These are phyloP conservation scores for Talaromyces sp. DNA, from an alignment of 2,329 filamentous ascomycete species.

Conservation along the genomic window DNA sequence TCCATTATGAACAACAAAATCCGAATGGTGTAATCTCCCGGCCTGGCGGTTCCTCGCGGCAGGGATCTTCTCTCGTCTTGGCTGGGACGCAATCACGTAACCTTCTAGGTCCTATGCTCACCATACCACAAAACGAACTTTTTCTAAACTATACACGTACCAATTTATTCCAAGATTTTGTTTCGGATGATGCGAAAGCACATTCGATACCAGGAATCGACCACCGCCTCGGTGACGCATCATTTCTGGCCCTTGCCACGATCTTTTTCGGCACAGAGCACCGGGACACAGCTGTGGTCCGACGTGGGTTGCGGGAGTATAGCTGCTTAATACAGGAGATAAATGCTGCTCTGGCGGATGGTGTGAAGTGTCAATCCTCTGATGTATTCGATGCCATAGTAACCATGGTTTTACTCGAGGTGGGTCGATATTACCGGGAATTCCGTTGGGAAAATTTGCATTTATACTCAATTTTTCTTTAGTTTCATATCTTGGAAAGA, in stretches of 20 bases:
- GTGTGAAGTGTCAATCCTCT: neutral
- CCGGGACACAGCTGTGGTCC: neutral
- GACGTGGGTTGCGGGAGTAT: neutral
- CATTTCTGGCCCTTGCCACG: neutral
- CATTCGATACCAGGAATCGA: neutral
- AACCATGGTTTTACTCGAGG: neutral
- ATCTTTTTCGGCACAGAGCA: slow-evolving; percentile 7
- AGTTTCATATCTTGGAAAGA: slow-evolving; percentile 4
- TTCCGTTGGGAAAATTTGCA: neutral
- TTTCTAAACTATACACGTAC: slow-evolving; percentile 3
- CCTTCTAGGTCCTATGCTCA: neutral
- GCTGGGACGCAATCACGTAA: slow-evolving; percentile 23
- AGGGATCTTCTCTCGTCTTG: slow-evolving; percentile 35
- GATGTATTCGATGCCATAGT: slow-evolving; percentile 2
- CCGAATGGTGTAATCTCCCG: neutral
- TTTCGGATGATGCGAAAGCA: neutral
- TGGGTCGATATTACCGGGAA: neutral
- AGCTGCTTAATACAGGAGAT: neutral
- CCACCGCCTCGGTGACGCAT: neutral
- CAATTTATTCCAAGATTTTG: neutral
- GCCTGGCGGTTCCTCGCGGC: slow-evolving; percentile 14
- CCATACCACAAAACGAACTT: neutral
- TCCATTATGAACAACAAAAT: neutral
- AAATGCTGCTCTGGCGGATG: neutral
- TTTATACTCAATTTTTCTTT: neutral